Conservation (phyloP, 768 basidiomycete genomes). For the Trametes cinnabarina region DNA sequence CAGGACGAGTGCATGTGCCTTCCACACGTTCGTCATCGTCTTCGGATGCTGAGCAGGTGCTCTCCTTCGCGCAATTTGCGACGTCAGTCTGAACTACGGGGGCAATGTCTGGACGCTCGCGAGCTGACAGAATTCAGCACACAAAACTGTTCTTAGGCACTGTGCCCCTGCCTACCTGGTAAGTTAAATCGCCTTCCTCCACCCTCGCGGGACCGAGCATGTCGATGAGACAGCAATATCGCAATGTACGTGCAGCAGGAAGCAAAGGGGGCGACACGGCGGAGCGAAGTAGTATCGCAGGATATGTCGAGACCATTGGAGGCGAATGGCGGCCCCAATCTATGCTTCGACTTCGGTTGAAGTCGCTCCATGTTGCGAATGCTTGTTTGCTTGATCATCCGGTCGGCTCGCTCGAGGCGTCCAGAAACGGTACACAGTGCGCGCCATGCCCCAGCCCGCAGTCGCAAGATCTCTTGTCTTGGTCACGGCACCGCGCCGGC, state of each 20-base stretch:
- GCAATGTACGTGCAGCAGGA: too few species aligned
- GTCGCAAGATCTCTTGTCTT: background rate
- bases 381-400: background rate
- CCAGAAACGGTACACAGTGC: background rate
- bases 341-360: background rate
- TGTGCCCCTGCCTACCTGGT: background rate
- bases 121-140: constrained; percentile 1
- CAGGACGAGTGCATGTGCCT: background rate
- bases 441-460: background rate
- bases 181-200: background rate
- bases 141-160: background rate
- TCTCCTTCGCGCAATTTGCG: background rate
- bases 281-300: background rate
- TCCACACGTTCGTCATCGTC: background rate
- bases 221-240: too few species aligned
- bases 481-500: background rate
- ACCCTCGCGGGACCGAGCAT: background rate
- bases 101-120: background rate
- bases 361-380: background rate
- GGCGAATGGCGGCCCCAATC: background rate
- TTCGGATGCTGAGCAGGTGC: background rate
- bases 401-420: background rate
- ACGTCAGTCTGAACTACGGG: constrained; percentile 1
- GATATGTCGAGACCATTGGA: background rate
- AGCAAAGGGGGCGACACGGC: too few species aligned